Base-by-base conservation (phyloP, 2,329 filamentous ascomycete species). In the Paecilomyces dactylethromorphus region DNA sequence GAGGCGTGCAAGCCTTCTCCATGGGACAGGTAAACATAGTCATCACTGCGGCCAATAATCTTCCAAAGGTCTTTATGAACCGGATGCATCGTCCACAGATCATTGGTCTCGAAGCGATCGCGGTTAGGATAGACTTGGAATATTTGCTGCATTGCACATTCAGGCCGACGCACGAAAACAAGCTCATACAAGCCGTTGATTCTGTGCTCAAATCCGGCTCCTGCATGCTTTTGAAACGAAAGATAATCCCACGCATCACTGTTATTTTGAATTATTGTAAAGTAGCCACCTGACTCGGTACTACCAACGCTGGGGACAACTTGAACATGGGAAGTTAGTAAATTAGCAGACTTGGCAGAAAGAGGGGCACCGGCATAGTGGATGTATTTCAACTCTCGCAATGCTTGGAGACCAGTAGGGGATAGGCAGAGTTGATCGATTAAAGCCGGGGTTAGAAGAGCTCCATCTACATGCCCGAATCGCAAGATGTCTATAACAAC, bases 281-380 rank as follows among this genome's bases (percentile, higher is more conserved):
- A 62, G 55, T 65, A 69, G 7, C 57, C 56, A 2, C 65, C 62
- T 10, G 58, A 33, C 35, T 68, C 67, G 7, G 65, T 67, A 45
- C 63, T 68, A n/a, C 67, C 68, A n/a, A 72, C 59, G 7, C 60
- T 60, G 2, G 67, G 63, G 13, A 64, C 61, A 1, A 45, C 35
- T 45, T 45, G 13, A 8, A 45, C 35, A n/a, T 45, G 7, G n/a
- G 35, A 8, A n/a, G 15, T 45, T 0, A 71, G 60, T 13, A 69
- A 62, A 22, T 70, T 59, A 26, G 64, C 69, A 2, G 65, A 63
- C 57, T 64, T 68, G 2, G 58, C 53, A 4, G 65, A 61, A 0
- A 73, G 64, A n/a, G 69, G 62, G 6, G 67, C 66, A 3, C 67
- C 67, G 12, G 59, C 58, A 26, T 65, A 68, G 11, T 59, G 59